Evolutionary conservation across 768 basidiomycete species (phyloP), one percentile per base, ranked within the genome.

Genomic region (Naganishia vishniacii): DNA sequence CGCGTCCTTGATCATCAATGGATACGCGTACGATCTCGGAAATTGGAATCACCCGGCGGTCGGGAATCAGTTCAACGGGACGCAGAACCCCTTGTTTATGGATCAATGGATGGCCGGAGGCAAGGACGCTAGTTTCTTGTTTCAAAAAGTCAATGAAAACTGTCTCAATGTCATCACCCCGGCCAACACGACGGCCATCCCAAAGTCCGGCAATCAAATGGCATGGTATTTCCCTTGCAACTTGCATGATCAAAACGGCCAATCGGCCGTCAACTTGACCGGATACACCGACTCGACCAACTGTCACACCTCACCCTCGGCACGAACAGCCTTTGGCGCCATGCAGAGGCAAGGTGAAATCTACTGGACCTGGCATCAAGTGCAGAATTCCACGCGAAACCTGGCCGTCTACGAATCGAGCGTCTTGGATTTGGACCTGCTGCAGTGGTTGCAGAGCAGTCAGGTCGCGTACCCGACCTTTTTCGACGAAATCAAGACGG

Each of bases 221-320:
- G 88, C 89, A 67, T 98, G 93, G 93, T 97, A 97, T 76, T 95
- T 98, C 79, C 95, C 95, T 1, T 99, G 95, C 81, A 98, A 99
- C 72, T 79, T 94, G 47, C 87, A 82, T 80, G 82, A 84, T 69
- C 92, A 93, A 78, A 81, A 81, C 68, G 85, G 86, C 5, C 84
- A 75, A 12, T 78, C 79, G 3, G 79, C 81, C 0, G 80, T 81
- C 67, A 93, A 97, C 75, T 67, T 82, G 28, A 88, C 88, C 0
- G 83, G 80, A 34, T 91, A 91, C 70, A 84, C 83, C 32, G 69
- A 76, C 7, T 76, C 78, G 32, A 85, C 83, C 18, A 85, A 83
- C 62, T 99, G 95, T 68, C 95, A 99, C 76, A 79, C 82, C 16
- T 79, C 82, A 25, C 68, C 80, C 1, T 79, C 73, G 58, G 84